These are phyloP conservation scores for Casuarina glauca DNA, from an alignment of 306 rosid genomes.

Conservation along the genomic window DNA sequence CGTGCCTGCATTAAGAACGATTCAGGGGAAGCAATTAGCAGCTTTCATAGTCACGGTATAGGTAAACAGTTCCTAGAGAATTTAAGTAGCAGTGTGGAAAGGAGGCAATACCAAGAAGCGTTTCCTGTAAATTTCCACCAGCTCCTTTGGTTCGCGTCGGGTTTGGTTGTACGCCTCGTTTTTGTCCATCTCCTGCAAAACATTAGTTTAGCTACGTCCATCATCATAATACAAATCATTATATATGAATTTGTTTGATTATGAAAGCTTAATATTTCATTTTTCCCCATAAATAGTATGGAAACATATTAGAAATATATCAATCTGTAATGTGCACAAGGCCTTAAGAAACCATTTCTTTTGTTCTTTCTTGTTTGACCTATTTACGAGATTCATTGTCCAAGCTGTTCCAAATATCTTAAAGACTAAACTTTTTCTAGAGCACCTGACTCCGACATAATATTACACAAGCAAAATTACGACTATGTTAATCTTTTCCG, in stretches of 20 bases:
- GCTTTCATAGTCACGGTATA: neutral
- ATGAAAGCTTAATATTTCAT: neutral
- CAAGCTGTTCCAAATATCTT: neutral
- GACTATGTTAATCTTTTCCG: neutral
- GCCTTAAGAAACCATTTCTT: neutral
- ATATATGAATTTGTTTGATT: neutral
- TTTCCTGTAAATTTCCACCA: constrained; percentile 57
- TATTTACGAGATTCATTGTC: neutral
- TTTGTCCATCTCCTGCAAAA: constrained; percentile 55
- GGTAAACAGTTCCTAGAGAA: neutral
- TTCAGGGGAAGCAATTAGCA: neutral
- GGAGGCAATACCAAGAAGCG: constrained; percentile 45
- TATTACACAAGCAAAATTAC: neutral
- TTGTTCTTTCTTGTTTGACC: neutral
- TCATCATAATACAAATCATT: neutral
- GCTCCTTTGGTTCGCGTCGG: constrained; percentile 51
- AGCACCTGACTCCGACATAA: neutral
- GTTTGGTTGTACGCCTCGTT: constrained; percentile 63
- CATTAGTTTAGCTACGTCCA: neutral
- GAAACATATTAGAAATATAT: neutral
- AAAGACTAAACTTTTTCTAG: neutral
- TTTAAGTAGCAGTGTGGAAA: neutral
- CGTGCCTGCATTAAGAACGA: neutral
- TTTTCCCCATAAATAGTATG: neutral
- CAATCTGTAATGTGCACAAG: neutral